Evolutionary conservation across 805 yeast species (phyloP).

Genomic region (Ogataea corticis): DNA sequence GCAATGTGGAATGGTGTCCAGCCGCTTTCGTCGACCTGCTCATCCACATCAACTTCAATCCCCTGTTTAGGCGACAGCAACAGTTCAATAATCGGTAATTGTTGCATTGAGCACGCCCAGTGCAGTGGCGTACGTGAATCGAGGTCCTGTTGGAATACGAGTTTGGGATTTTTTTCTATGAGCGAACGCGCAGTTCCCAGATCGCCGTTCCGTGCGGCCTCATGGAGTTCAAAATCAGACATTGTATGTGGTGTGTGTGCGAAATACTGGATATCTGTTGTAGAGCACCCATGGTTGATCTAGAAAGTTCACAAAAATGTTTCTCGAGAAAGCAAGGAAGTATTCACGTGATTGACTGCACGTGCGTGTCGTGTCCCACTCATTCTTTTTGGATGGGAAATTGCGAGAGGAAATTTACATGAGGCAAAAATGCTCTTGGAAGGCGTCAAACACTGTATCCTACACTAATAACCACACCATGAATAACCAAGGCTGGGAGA

Average conservation of each 20-base stretch:
- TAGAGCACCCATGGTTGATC: neutral
- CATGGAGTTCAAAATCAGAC: conserved; percentile 42
- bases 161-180: conserved; percentile 49
- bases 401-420: neutral
- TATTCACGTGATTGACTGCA: neutral
- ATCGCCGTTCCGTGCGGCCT: conserved; percentile 68
- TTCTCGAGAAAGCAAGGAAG: neutral
- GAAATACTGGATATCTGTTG: neutral
- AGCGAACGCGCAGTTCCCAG: conserved; percentile 50
- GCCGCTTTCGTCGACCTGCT: conserved; percentile 68
- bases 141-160: conserved; percentile 52
- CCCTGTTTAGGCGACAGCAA: conserved; percentile 37
- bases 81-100: conserved; percentile 50
- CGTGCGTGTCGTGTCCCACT: conserved; percentile 5
- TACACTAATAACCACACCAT: conserved; percentile 10
- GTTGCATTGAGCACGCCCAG: conserved; percentile 79
- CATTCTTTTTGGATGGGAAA: neutral
- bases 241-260: neutral
- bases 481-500: conserved; percentile 50
- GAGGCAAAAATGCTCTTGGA: neutral
- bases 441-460: neutral
- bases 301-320: neutral
- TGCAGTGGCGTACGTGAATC: conserved; percentile 83
- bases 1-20: conserved; percentile 92
- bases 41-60: conserved; percentile 59